Base-by-base conservation (phyloP, 192 early-diverging fungal genomes). In the Radiomyces spectabilis region DNA sequence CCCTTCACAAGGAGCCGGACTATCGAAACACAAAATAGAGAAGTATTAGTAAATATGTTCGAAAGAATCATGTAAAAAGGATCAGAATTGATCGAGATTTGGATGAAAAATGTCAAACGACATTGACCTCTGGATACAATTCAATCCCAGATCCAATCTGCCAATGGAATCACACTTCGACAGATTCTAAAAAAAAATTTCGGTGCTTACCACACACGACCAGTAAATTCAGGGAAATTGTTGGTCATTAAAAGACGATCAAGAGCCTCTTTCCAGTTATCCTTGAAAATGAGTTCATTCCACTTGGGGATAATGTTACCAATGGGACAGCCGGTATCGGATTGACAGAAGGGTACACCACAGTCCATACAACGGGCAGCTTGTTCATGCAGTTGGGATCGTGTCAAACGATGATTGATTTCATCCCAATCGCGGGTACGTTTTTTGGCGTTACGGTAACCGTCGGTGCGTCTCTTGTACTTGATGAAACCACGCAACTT, bases 171-270 rank as follows among this genome's bases (percentile, higher is more conserved):
- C n/a, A n/a, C n/a, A n/a, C n/a, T n/a, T n/a, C n/a, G n/a, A n/a
- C n/a, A n/a, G n/a, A n/a, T n/a, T n/a, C n/a, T n/a, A 48, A 48
- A 25, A 48, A 48, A 48, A 48, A 48, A 21, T 3, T 31, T 4
- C 6, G 46, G 27, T n/a, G n/a, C n/a, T n/a, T n/a, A n/a, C n/a
- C n/a, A 48, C 46, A 98, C 96, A 57, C 96, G 88, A 40, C 96
- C 96, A 40, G 96, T 98, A 71, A 98, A 98, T 75, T 98, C 96
- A 41, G 96, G 96, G 80, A 98, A 98, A 78, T 98, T 98, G 81
- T 95, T 96, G 56, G 96, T 98, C 76, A 94, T 84, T 55, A 94
- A 73, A 50, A 98, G 77, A 30, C 96, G 87, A 53, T 91, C 84
- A 30, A 95, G 80, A 13, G 96, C 96, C 8, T 93, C 93, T 67